phyloP scores from a whole-genome alignment of 2,329 filamentous ascomycete genomes.

The Huntiella bhutanensis region DNA sequence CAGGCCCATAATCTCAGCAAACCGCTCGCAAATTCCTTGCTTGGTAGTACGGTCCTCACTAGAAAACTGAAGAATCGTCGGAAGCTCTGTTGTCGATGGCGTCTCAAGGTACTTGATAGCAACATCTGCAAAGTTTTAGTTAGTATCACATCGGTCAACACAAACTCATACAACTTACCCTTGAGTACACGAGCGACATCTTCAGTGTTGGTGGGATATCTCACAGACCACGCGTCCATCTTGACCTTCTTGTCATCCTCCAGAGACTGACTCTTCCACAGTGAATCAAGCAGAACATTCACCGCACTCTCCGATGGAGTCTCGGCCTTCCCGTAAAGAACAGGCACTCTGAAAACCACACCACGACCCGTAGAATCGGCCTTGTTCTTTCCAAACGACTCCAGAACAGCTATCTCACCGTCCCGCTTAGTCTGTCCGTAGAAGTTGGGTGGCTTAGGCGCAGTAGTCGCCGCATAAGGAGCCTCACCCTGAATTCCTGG shows the following conservation, averaged over 20 bases:
- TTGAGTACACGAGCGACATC: conserved; percentile 65
- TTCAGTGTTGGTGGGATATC: conserved; percentile 78
- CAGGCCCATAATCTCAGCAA: conserved; percentile 64
- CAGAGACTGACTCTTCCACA: conserved; percentile 59
- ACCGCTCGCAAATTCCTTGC: conserved; percentile 65
- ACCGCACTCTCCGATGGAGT: conserved; percentile 59
- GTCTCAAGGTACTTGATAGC: conserved; percentile 45
- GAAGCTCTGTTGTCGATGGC: conserved; percentile 33
- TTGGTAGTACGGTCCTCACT: conserved; percentile 78
- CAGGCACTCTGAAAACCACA: conserved; percentile 60
- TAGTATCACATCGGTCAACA: not conserved
- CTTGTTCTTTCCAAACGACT: conserved; percentile 28
- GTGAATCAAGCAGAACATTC: conserved; percentile 57
- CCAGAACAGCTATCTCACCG: conserved; percentile 45
- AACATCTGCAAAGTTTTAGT: conserved; percentile 34
- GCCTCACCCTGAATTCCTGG: conserved; percentile 58
- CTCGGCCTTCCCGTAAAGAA: conserved; percentile 65
- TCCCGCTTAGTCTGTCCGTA: conserved; percentile 47
- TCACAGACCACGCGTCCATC: conserved; percentile 73
- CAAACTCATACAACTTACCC: conserved; percentile 25
- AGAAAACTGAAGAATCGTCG: conserved; percentile 62
- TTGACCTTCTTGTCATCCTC: conserved; percentile 40
- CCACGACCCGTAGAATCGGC: conserved; percentile 34
- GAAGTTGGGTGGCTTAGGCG: conserved; percentile 54
- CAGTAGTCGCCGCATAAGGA: conserved; percentile 51